Percentiles rank a stretch among this genome's conserved stretches.
Conservation (phyloP, 495 filamentous ascomycete genomes). For the Astrothelium macrocarpum region DNA sequence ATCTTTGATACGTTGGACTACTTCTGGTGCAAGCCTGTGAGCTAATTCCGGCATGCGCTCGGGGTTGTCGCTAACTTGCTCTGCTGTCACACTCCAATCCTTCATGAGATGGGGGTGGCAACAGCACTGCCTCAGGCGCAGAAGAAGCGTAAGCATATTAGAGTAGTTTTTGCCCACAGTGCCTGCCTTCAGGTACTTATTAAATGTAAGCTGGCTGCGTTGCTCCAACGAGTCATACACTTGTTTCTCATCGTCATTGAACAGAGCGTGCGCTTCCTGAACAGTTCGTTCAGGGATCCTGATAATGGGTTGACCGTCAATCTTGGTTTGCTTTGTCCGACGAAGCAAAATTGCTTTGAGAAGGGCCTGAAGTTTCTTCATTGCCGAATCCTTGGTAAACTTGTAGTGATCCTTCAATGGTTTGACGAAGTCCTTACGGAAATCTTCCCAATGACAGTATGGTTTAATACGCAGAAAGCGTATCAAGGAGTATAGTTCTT, state of each 20-base stretch:
- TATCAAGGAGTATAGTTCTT: constrained; percentile 75
- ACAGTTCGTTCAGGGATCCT: constrained; percentile 60
- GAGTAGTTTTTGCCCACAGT: constrained; percentile 72
- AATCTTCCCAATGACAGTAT: constrained; percentile 57
- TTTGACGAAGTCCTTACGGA: constrained; percentile 40
- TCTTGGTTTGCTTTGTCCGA: constrained; percentile 69
- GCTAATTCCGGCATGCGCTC: constrained; percentile 59
- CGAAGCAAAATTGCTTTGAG: constrained; percentile 80
- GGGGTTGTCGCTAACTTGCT: constrained; percentile 37
- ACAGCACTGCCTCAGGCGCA: constrained; percentile 84
- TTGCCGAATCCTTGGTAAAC: constrained; percentile 23
- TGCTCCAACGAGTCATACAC: constrained; percentile 67
- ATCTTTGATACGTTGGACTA: constrained; percentile 59
- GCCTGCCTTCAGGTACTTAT: constrained; percentile 62
- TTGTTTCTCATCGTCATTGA: constrained; percentile 59
- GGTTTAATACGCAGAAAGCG: constrained; percentile 73
- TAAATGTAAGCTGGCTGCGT: constrained; percentile 59
- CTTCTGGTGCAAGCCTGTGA: constrained; percentile 46
- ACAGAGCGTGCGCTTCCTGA: constrained; percentile 56
- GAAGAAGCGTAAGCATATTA: constrained; percentile 72
- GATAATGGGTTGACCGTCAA: constrained; percentile 81
- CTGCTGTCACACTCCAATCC: constrained; percentile 54
- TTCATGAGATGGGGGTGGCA: constrained; percentile 87
- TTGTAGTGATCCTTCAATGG: constrained; percentile 42
- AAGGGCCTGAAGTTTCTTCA: constrained; percentile 66